These are phyloP conservation scores for Fusarium marasasianum DNA, from an alignment of 2,329 filamentous ascomycete genomes.

Conservation along the genomic window DNA sequence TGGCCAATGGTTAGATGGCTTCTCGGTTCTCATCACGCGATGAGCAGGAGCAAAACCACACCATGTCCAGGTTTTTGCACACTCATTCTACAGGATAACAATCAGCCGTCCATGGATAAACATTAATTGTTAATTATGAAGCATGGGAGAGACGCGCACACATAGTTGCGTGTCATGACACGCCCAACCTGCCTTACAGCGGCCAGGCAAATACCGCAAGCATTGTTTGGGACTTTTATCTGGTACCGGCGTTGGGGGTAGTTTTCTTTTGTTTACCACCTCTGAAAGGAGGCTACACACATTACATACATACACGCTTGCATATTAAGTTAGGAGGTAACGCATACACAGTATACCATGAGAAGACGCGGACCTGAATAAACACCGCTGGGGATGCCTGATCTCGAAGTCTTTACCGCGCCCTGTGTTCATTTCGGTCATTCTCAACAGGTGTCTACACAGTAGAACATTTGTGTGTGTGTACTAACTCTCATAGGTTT, in stretches of 20 bases:
- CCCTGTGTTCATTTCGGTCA: neutral
- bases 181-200: conserved; percentile 11
- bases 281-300: conserved; percentile 10
- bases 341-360: conserved; percentile 31
- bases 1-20: conserved; percentile 83
- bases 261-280: conserved; percentile 18
- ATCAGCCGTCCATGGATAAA: conserved; percentile 5
- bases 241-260: conserved; percentile 34
- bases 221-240: conserved; percentile 17
- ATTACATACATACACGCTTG: conserved; percentile 25
- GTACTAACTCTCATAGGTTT: neutral
- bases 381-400: conserved; percentile 6
- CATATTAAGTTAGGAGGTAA: conserved; percentile 14
- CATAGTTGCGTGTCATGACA: conserved; percentile 5
- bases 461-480: neutral
- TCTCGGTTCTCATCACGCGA: conserved; percentile 75
- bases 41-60: conserved; percentile 30
- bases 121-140: conserved; percentile 28
- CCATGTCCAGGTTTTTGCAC: conserved; percentile 12
- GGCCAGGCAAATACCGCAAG: conserved; percentile 21
- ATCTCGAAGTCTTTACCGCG: neutral
- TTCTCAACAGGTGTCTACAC: neutral
- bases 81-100: conserved; percentile 22
- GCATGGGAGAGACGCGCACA: neutral
- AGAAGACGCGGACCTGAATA: conserved; percentile 27